These are phyloP conservation scores for Musa beccarii DNA, from an alignment of 176 grass and related monocot species.

Conservation along the genomic window DNA sequence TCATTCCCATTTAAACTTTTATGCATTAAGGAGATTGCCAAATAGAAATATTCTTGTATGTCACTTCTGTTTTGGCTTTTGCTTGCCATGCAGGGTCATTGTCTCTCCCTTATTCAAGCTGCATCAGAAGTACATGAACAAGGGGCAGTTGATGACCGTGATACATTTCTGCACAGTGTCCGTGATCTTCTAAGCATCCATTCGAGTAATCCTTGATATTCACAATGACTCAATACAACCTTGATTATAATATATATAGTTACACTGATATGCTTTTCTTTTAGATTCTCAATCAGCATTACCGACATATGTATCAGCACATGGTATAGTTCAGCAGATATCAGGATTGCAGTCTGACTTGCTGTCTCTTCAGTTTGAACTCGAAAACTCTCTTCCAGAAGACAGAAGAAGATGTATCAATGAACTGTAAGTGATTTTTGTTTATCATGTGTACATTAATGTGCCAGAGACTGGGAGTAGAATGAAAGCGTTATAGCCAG, in stretches of 20 bases:
- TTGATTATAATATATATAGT: not conserved
- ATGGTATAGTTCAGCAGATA: conserved; percentile 96
- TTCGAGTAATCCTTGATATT: conserved; percentile 38
- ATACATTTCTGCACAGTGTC: conserved; percentile 68
- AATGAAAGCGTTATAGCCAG: too few species aligned
- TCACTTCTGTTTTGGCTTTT: conserved; percentile 6
- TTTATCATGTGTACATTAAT: not conserved
- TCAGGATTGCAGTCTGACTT: conserved; percentile 69
- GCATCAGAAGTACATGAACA: conserved; percentile 59
- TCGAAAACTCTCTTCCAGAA: conserved; percentile 80
- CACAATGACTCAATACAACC: not conserved
- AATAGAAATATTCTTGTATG: not conserved
- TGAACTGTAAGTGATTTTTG: conserved; percentile 65
- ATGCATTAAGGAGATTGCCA: not conserved
- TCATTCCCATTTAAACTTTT: not conserved
- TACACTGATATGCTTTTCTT: conserved; percentile 11
- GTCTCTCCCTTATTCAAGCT: conserved; percentile 57
- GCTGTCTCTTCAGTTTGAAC: conserved; percentile 81
- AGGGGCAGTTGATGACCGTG: conserved; percentile 77
- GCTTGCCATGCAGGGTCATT: conserved; percentile 39
- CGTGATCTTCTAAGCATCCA: conserved; percentile 70
- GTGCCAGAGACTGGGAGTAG: too few species aligned
- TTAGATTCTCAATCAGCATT: conserved; percentile 32
- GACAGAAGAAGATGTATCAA: conserved; percentile 90
- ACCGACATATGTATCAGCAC: conserved; percentile 78